Percentiles rank a stretch among this genome's conserved stretches.
phyloP scores from a whole-genome alignment of 257 asterid genomes.

The Euphrasia confusa region DNA sequence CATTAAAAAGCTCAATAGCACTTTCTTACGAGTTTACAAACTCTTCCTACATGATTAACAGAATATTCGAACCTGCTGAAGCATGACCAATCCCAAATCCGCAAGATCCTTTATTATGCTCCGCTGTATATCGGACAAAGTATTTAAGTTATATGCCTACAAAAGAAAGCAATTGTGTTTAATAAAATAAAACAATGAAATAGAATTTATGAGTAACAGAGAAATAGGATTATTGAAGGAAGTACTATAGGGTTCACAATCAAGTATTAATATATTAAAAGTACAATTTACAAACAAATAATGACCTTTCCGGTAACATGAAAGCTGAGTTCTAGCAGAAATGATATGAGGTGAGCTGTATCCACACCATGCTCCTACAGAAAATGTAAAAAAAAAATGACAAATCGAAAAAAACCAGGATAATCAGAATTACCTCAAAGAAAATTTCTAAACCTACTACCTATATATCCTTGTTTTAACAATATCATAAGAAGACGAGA shows the following conservation, averaged over 20 bases:
- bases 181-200: background rate
- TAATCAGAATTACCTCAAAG: conserved; percentile 4
- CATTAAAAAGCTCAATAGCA: no score
- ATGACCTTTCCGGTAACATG: conserved; percentile 92
- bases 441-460: conserved; percentile 19
- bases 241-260: conserved; percentile 10
- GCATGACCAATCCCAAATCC: conserved; percentile 89
- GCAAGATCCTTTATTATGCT: conserved; percentile 75
- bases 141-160: conserved; percentile 83
- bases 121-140: conserved; percentile 66
- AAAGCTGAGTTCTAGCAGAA: conserved; percentile 93
- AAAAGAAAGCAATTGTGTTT: conserved; percentile 22
- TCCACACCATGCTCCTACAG: conserved; percentile 93
- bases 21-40: no score
- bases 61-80: conserved; percentile 73
- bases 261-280: background rate
- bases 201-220: background rate
- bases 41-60: background rate
- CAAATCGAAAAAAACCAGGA: background rate
- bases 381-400: background rate
- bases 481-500: background rate
- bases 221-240: background rate
- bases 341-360: conserved; percentile 88
- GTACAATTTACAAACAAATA: background rate
- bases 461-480: conserved; percentile 8